phyloP scores from a whole-genome alignment of 345 rosid species.

The Lepidium sativum region DNA sequence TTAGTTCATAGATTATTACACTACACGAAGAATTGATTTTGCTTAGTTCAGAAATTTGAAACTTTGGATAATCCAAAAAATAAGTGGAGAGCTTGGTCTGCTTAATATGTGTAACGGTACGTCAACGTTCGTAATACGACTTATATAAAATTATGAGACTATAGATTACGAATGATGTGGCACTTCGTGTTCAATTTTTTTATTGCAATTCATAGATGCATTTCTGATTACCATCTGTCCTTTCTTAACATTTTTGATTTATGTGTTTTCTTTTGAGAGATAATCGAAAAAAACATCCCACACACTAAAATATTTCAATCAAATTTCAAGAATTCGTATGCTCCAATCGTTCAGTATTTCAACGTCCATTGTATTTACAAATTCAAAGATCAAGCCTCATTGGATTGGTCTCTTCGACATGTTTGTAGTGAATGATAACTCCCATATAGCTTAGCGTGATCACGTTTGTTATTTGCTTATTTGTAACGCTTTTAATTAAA shows the following conservation, averaged over 20 bases:
- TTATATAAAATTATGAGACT: neutral
- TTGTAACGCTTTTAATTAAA: neutral
- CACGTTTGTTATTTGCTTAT: neutral
- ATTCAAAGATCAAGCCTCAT: neutral
- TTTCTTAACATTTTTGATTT: neutral
- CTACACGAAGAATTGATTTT: neutral
- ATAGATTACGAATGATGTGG: neutral
- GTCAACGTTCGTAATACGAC: slow-evolving; percentile 4
- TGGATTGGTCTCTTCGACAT: neutral
- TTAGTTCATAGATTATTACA: neutral
- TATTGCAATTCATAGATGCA: neutral
- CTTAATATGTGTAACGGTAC: slow-evolving; percentile 9
- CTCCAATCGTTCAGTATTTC: neutral
- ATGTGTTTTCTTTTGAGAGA: neutral
- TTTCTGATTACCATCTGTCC: slow-evolving; percentile 5
- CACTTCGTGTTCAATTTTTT: neutral
- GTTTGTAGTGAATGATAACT: neutral
- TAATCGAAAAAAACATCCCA: neutral
- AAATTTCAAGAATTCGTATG: neutral
- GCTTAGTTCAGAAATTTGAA: neutral
- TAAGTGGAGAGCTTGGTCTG: neutral
- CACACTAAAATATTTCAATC: neutral
- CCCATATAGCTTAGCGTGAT: too few relatives aligned
- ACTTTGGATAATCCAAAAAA: neutral
- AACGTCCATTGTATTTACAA: neutral